A percentile compares a stretch with the other conserved stretches of the same genome.
These are phyloP conservation scores for Trebouxiophyceae sp. DNA, from an alignment of 163 green algal genomes.

Conservation along the genomic window DNA sequence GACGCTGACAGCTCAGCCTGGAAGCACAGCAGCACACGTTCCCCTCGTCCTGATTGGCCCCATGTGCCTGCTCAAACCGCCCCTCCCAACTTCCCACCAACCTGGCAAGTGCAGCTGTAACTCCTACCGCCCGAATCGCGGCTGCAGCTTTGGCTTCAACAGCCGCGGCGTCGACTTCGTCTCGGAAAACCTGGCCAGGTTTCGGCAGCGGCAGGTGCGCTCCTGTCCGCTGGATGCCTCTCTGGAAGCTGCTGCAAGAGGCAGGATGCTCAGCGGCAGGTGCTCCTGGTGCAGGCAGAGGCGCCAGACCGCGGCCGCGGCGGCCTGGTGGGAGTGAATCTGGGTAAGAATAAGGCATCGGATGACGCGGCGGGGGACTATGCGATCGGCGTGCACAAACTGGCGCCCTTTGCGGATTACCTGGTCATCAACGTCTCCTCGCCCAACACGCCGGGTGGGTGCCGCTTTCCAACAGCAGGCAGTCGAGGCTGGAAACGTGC, in stretches of 20 bases:
- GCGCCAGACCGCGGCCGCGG: not conserved
- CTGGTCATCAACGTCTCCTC: conserved; percentile 96
- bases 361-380: conserved; percentile 85
- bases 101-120: too few species aligned
- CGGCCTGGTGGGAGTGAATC: conserved; percentile 87
- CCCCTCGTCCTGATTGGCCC: too few species aligned
- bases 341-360: conserved; percentile 96
- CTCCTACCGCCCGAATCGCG: too few species aligned
- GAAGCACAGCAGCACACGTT: too few species aligned
- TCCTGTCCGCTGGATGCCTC: not conserved
- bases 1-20: too few species aligned
- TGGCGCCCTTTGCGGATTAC: conserved; percentile 73
- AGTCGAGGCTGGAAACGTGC: too few species aligned
- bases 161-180: conserved; percentile 79
- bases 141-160: conserved; percentile 96
- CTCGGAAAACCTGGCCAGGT: conserved; percentile 35
- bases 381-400: conserved; percentile 54
- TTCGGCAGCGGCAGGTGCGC: conserved; percentile 8
- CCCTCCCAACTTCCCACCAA: too few species aligned
- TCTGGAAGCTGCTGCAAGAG: not conserved
- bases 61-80: too few species aligned
- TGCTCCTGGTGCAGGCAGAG: too few species aligned
- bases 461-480: too few species aligned
- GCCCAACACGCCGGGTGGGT: conserved; percentile 89
- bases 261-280: not conserved